Base-by-base conservation (phyloP, 2,329 filamentous ascomycete genomes). In the Pseudogymnoascus sp. region DNA sequence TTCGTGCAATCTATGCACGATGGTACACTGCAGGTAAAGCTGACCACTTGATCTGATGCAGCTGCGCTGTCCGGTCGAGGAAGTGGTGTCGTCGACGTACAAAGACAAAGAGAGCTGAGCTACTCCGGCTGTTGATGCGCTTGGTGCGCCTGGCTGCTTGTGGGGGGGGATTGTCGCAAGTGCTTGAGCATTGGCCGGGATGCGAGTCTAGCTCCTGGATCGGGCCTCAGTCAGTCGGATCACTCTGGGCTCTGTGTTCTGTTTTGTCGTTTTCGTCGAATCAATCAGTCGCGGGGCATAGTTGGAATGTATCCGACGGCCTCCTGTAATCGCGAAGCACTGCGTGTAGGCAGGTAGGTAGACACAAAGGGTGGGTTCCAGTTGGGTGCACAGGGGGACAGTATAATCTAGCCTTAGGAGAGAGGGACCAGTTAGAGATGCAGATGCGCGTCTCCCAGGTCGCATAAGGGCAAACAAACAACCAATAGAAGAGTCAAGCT, bases 371-470 rank as follows among this genome's bases (percentile, higher is more conserved):
- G 50, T 56, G 50, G 50, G 33, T 56, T 56, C 50, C 26, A 56
- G 50, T 56, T 56, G 50, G 50, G 28, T 56, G 50, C 6, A 56
- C 50, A 56, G 50, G 50, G 46, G 50, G 10, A 56, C n/a, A 56
- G 28, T 16, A 7, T 12, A 3, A 11, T 33, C 26, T 56, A 56
- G 28, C 50, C 50, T 56, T 56, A 33, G 16, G 64, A 66, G 60
- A 56, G 59, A 41, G 22, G 66, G 43, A 59, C 68, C 65, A 71
- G 68, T 68, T 65, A 69, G 24, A 38, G 41, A 59, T 56, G 64
- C 65, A 67, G 62, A 62, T 68, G 69, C 69, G 70, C 69, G 65
- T 69, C 69, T 70, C 65, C 67, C 65, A 50, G 33, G 31, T 62
- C 53, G 37, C 62, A 63, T 40, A 59, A 59, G 22, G 31, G 50